Evolutionary conservation across 179 eudicot genomes (phyloP).

Genomic region (Beta lomatogona): DNA sequence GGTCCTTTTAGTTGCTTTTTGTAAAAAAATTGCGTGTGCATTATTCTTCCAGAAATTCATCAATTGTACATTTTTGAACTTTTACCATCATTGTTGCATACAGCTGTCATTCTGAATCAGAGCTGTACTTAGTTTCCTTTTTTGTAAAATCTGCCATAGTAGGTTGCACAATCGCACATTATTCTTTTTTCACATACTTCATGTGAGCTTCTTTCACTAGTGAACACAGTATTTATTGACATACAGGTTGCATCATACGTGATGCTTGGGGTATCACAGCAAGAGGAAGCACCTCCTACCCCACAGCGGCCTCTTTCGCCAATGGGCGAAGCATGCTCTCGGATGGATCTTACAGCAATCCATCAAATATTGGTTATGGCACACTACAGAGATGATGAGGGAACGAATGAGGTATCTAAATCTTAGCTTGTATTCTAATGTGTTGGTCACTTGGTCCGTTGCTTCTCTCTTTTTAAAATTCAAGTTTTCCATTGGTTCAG

Average conservation of each 20-base stretch:
- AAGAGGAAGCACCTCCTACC: slow-evolving; percentile 67
- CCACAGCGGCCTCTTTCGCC: slow-evolving; percentile 87
- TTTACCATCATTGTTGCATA: not conserved
- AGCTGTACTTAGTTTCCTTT: not conserved
- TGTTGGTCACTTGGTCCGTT: not conserved
- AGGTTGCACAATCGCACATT: not conserved
- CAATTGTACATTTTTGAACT: not conserved
- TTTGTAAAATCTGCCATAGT: not conserved
- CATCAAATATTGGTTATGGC: slow-evolving; percentile 80
- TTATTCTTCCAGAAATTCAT: not conserved
- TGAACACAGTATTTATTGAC: slow-evolving; percentile 12
- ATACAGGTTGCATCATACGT: slow-evolving; percentile 67
- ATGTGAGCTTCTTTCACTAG: not conserved
- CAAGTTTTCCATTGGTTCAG: slow-evolving; percentile 40
- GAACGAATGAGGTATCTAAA: slow-evolving; percentile 77
- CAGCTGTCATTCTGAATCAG: not conserved
- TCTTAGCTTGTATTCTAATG: not conserved
- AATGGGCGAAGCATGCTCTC: slow-evolving; percentile 93
- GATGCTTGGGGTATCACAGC: slow-evolving; percentile 72
- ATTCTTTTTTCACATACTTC: not conserved
- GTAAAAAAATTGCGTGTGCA: slow-evolving; percentile 1
- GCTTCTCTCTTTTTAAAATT: not conserved
- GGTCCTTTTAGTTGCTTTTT: slow-evolving; percentile 15
- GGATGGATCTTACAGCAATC: slow-evolving; percentile 93
- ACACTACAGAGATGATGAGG: slow-evolving; percentile 94